These are phyloP conservation scores for Aspergillus carlsbadensis DNA, from an alignment of 495 filamentous ascomycete genomes.

Conservation along the genomic window DNA sequence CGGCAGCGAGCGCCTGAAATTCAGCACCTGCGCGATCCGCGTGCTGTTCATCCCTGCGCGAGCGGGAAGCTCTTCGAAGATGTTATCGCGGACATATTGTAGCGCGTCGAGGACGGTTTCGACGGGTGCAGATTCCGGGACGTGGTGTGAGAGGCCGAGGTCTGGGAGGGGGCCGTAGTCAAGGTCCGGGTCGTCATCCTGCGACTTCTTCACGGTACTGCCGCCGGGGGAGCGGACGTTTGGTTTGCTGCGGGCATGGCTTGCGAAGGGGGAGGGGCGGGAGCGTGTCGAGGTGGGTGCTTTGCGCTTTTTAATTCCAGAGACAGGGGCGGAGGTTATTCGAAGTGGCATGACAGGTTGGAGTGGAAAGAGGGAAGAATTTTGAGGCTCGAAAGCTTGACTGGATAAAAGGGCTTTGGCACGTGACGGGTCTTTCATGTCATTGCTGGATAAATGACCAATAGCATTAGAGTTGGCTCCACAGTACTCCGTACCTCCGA, in stretches of 20 bases:
- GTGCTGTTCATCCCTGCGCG: slow-evolving; percentile 72
- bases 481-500: too few species aligned
- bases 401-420: background rate
- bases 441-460: too few species aligned
- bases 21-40: slow-evolving; percentile 68
- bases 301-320: slow-evolving; percentile 46
- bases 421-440: background rate
- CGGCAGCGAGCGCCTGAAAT: slow-evolving; percentile 64
- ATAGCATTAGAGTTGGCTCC: too few species aligned
- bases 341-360: slow-evolving; percentile 39
- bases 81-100: slow-evolving; percentile 55
- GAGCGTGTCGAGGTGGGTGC: slow-evolving; percentile 24
- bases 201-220: slow-evolving; percentile 23
- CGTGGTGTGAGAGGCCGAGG: slow-evolving; percentile 34
- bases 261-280: slow-evolving; percentile 49
- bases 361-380: background rate
- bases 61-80: slow-evolving; percentile 69
- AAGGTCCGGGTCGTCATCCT: slow-evolving; percentile 49
- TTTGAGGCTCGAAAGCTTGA: background rate
- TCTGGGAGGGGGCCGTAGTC: slow-evolving; percentile 35
- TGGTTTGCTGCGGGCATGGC: slow-evolving; percentile 58
- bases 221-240: slow-evolving; percentile 30
- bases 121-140: slow-evolving; percentile 49
- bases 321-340: slow-evolving; percentile 45
- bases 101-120: slow-evolving; percentile 66